Conservation (phyloP, 768 basidiomycete species). For the Rhodotorula babjevae region DNA sequence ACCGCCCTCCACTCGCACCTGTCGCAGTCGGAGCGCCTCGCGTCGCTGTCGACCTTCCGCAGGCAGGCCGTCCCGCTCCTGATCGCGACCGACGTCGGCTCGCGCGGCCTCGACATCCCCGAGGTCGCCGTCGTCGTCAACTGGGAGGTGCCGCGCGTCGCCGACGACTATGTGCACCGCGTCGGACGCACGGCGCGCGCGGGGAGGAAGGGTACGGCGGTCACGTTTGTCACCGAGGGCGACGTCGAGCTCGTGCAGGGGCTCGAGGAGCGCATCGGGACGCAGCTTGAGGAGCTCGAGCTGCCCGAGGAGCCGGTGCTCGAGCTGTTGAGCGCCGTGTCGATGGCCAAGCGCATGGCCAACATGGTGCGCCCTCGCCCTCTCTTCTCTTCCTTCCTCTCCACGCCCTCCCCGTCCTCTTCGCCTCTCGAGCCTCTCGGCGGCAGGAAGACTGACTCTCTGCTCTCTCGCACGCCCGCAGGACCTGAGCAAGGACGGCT, state of each 20-base stretch:
- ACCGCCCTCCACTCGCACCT: constrained; percentile 89
- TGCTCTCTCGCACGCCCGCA: constrained; percentile 7
- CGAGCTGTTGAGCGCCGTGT: constrained; percentile 79
- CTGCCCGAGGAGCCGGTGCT: constrained; percentile 76
- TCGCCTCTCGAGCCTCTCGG: background rate
- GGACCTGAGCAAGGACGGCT: constrained; percentile 73
- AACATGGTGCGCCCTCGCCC: constrained; percentile 65
- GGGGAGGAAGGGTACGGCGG: constrained; percentile 78
- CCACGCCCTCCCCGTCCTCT: background rate
- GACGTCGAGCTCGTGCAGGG: constrained; percentile 77
- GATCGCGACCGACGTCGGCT: constrained; percentile 90
- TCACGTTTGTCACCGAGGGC: constrained; percentile 90
- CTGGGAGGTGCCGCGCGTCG: constrained; percentile 78
- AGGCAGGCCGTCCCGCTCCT: constrained; percentile 81
- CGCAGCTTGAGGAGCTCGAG: constrained; percentile 65
- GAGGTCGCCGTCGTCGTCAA: constrained; percentile 95
- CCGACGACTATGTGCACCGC: constrained; percentile 93
- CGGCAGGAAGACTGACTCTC: constrained; percentile 51
- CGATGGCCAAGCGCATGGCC: constrained; percentile 84
- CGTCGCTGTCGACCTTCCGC: constrained; percentile 78
- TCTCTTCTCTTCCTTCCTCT: background rate
- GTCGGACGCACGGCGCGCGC: constrained; percentile 96
- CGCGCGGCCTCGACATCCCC: constrained; percentile 90
- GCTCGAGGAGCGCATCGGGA: constrained; percentile 82
- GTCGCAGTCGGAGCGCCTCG: constrained; percentile 81